Conservation (phyloP, 2,329 filamentous ascomycete species). For the Colletotrichum horii region DNA sequence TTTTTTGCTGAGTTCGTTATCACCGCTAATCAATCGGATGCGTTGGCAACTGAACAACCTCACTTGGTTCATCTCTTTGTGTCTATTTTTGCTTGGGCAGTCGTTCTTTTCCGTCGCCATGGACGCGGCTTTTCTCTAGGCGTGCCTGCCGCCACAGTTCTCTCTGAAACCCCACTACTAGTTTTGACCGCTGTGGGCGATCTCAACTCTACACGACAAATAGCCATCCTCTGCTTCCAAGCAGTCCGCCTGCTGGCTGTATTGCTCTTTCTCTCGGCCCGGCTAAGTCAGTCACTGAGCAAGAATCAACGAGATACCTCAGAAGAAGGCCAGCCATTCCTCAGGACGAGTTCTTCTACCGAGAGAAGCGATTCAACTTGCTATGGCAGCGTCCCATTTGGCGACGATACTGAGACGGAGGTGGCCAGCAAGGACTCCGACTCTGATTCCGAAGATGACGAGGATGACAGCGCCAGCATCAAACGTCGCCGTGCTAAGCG, state of each 20-base stretch:
- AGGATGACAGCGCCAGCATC: slow-evolving; percentile 28
- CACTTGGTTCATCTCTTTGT: neutral
- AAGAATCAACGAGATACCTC: neutral
- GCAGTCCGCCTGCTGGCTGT: neutral
- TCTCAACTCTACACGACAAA: no score
- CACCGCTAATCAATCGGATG: neutral
- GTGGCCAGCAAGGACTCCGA: neutral
- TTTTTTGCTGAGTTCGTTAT: neutral
- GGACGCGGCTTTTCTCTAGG: neutral
- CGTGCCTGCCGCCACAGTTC: neutral
- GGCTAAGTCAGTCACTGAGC: neutral
- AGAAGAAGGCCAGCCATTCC: neutral
- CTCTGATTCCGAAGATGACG: slow-evolving; percentile 10
- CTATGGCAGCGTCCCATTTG: neutral
- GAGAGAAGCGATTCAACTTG: neutral
- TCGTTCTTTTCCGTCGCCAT: neutral
- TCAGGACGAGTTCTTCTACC: neutral
- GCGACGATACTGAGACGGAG: neutral
- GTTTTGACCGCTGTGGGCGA: neutral
- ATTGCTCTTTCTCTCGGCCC: neutral
- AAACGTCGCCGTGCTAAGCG: slow-evolving; percentile 30
- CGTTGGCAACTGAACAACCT: neutral
- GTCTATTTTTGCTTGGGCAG: neutral
- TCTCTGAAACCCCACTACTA: neutral
- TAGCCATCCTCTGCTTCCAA: neutral